Evolutionary conservation across 306 rosid genomes (phyloP).

Genomic region (Gynostemma pentaphyllum): DNA sequence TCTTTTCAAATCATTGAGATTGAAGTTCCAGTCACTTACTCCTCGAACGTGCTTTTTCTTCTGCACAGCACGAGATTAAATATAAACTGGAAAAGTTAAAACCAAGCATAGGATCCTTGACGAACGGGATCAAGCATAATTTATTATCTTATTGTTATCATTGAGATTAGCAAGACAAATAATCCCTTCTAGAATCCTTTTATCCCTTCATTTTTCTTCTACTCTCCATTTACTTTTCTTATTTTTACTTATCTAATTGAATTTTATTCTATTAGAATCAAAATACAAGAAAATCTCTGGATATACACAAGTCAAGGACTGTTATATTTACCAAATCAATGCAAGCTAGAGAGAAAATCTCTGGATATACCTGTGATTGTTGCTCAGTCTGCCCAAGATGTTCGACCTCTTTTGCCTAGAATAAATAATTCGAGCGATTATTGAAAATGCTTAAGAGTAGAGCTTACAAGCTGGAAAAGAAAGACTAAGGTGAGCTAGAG

Average conservation of each 20-base stretch:
- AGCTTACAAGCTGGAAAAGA: conserved; percentile 9
- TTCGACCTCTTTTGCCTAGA: conserved; percentile 79
- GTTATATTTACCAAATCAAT: not conserved
- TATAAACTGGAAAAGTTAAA: no score
- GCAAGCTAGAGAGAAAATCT: not conserved
- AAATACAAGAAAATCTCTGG: no score
- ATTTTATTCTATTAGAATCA: no score
- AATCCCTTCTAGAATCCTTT: no score
- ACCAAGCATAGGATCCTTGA: no score
- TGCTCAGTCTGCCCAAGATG: conserved; percentile 87
- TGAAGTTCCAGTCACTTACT: conserved; percentile 98
- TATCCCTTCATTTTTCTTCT: no score
- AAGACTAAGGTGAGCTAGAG: conserved; percentile 18
- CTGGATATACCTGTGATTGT: conserved; percentile 79
- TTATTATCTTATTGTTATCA: no score
- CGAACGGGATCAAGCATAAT: no score
- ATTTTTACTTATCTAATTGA: no score
- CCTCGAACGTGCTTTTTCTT: conserved; percentile 98
- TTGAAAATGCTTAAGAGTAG: not conserved
- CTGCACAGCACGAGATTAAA: conserved; percentile 29
- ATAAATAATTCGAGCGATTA: conserved; percentile 20
- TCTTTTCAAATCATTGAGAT: conserved; percentile 80
- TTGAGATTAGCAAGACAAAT: no score
- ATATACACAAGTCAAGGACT: not conserved
- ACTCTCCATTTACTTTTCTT: no score